Evolutionary conservation across 768 basidiomycete genomes (phyloP), one percentile per base, ranked within the genome.

Genomic region (Mycena haematopus): DNA sequence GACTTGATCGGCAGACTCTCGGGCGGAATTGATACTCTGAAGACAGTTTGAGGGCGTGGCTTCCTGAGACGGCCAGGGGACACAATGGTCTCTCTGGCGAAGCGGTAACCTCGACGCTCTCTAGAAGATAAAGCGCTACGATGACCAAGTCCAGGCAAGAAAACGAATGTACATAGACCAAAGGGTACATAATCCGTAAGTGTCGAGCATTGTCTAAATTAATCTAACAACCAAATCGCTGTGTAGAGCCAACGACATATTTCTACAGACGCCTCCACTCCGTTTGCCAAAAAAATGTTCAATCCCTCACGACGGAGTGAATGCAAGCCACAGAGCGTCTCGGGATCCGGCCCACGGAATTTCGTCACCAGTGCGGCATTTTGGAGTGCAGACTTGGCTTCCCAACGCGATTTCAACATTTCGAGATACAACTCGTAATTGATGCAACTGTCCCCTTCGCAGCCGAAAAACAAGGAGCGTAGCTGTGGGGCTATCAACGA

Each of bases 391-490:
- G 36, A 40, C n/a, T 3, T 15, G 0, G 47, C 24, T 27, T n/a
- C n/a, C 35, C 33, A 49, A 3, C 56, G 47, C 4, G 33, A 58
- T n/a, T 50, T 17, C 31, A 58, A 7, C 56, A 58, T 58, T 7
- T 14, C 11, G 17, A 50, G 46, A 50, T 11, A 58, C 22, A 22
- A 5, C 14, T 35, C 9, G 35, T 58, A 58, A 25, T 47, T 17
- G 56, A 58, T 31, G 29, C 29, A 9, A 31, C 29, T 31, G 29
- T 36, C 17, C 2, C 2, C n/a, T 1, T 21, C 6, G 1, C 15
- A 2, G 21, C 25, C 56, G n/a, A 50, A 17, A 40, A 22, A 27
- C 17, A 22, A 15, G 24, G 9, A 2, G 24, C 10, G 6, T n/a
- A 58, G 8, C 6, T 58, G 46, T 14, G 57, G 49, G 21, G 49